phyloP scores from a whole-genome alignment of 2,329 filamentous ascomycete genomes.

The Fonsecaea multimorphosa region DNA sequence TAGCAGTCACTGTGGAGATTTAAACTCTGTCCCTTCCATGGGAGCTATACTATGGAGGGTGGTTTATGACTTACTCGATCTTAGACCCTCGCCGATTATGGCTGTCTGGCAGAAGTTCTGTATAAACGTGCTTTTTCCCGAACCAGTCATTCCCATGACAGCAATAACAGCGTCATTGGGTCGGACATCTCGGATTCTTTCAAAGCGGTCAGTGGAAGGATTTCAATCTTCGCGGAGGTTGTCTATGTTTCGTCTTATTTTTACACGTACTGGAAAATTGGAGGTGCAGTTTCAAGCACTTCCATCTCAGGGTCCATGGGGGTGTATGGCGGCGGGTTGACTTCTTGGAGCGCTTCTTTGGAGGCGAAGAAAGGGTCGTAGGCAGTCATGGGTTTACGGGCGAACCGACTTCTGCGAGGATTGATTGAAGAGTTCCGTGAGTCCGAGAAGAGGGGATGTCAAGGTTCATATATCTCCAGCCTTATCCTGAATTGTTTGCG shows the following conservation, averaged over 20 bases:
- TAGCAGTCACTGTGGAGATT: background rate
- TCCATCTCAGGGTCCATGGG: background rate
- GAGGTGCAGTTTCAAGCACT: background rate
- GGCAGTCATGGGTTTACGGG: background rate
- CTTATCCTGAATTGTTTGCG: background rate
- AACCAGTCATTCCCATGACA: constrained; percentile 10
- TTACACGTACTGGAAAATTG: background rate
- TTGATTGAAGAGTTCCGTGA: background rate
- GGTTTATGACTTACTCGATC: background rate
- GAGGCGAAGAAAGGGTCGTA: background rate
- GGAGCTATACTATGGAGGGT: no score
- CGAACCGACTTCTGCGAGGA: background rate
- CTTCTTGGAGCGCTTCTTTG: background rate
- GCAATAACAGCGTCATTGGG: background rate
- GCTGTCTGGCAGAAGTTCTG: background rate
- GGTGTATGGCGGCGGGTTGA: background rate
- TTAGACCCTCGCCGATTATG: background rate
- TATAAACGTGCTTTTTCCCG: constrained; percentile 11
- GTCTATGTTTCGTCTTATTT: background rate
- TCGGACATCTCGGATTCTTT: background rate
- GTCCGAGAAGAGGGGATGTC: background rate
- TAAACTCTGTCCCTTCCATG: background rate
- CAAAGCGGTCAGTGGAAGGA: background rate
- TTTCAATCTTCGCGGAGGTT: background rate
- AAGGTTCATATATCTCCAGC: background rate